Conservation (phyloP, 176 grass and related monocot species). For the Aegilops longissima region DNA sequence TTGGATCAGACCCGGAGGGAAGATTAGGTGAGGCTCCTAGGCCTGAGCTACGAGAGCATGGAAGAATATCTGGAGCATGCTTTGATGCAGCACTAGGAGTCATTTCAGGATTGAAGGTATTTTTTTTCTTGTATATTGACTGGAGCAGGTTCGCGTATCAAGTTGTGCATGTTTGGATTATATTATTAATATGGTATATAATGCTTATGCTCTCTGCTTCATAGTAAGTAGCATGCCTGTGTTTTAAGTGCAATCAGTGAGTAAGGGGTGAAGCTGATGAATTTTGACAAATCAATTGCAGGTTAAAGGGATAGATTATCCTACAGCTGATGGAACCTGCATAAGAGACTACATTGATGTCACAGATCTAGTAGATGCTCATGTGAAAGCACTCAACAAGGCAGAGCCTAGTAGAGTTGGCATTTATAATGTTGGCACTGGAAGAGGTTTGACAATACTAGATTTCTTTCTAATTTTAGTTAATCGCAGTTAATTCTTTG, state of each 20-base stretch:
- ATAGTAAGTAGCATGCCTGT: background rate
- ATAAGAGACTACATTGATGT: constrained; percentile 92
- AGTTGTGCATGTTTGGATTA: constrained; percentile 6
- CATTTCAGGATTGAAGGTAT: constrained; percentile 68
- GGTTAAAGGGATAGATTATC: constrained; percentile 81
- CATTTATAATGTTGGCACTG: constrained; percentile 86
- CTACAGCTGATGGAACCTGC: constrained; percentile 73
- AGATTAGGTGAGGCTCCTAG: constrained; percentile 80
- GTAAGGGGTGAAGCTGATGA: constrained; percentile 12
- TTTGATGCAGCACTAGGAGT: constrained; percentile 76
- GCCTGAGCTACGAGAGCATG: constrained; percentile 74
- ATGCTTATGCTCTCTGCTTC: background rate
- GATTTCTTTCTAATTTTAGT: constrained; percentile 25
- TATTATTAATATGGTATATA: background rate
- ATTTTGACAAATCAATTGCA: constrained; percentile 28
- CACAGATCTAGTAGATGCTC: constrained; percentile 83
- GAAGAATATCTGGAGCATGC: constrained; percentile 80
- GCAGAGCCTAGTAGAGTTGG: constrained; percentile 66
- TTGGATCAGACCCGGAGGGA: constrained; percentile 76
- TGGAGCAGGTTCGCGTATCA: background rate
- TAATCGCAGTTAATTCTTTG: background rate
- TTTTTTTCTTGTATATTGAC: background rate
- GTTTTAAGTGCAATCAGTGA: background rate
- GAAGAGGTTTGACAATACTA: constrained; percentile 53
- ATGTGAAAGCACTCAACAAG: constrained; percentile 82